Evolutionary conservation across 768 basidiomycete genomes (phyloP).

Genomic region (Megacollybia marginata): DNA sequence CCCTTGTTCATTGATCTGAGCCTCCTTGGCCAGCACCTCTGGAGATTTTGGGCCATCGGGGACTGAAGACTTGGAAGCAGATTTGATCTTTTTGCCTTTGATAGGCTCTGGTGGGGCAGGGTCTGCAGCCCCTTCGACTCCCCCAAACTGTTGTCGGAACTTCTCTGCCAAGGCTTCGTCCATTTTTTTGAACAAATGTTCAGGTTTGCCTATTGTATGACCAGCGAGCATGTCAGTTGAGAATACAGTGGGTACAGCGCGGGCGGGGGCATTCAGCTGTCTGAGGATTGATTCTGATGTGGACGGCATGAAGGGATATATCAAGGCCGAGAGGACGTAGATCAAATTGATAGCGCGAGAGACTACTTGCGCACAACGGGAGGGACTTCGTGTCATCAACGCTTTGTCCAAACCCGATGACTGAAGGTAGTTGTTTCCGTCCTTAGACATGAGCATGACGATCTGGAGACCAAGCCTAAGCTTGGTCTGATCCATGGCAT

Average conservation of each 20-base stretch:
- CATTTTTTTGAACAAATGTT: slow-evolving; percentile 89
- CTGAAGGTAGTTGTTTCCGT: slow-evolving; percentile 94
- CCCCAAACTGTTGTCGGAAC: slow-evolving; percentile 78
- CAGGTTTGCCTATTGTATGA: slow-evolving; percentile 79
- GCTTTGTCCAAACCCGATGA: slow-evolving; percentile 87
- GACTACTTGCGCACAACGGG: slow-evolving; percentile 85
- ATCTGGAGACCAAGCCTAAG: slow-evolving; percentile 81
- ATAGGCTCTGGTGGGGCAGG: slow-evolving; percentile 11
- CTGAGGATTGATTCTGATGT: slow-evolving; percentile 73
- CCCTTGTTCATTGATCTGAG: slow-evolving; percentile 71
- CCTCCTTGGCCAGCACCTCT: slow-evolving; percentile 67
- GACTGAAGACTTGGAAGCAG: slow-evolving; percentile 4
- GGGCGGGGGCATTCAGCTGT: slow-evolving; percentile 86
- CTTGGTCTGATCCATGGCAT: slow-evolving; percentile 88
- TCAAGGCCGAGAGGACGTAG: slow-evolving; percentile 76
- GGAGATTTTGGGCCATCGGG: slow-evolving; percentile 53
- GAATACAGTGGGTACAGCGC: slow-evolving; percentile 67
- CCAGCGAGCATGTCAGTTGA: slow-evolving; percentile 80
- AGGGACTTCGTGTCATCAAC: slow-evolving; percentile 72
- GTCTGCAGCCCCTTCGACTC: slow-evolving; percentile 33
- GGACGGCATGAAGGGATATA: slow-evolving; percentile 96
- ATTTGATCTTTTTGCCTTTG: not conserved
- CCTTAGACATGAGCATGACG: slow-evolving; percentile 83
- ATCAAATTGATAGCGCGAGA: slow-evolving; percentile 89
- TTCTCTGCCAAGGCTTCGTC: slow-evolving; percentile 83